These are phyloP conservation scores for Aeschynomene evenia DNA, from an alignment of 306 rosid species.

Conservation along the genomic window DNA sequence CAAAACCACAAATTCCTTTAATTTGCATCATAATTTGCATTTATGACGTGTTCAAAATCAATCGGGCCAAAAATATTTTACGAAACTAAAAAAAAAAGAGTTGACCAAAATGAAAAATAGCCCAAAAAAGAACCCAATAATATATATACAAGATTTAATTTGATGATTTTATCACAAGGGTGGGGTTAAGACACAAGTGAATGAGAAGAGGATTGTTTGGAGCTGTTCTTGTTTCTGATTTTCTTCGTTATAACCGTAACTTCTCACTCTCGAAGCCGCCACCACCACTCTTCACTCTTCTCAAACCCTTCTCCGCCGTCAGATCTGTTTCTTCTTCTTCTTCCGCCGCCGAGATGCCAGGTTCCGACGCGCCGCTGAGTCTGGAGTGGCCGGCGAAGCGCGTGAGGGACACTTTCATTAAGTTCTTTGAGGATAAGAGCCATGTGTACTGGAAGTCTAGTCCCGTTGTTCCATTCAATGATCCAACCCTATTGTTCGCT, in stretches of 20 bases:
- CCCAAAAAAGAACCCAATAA: not conserved
- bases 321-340: slow-evolving; percentile 14
- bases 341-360: slow-evolving; percentile 36
- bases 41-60: not conserved
- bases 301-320: not conserved
- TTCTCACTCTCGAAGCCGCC: slow-evolving; percentile 22
- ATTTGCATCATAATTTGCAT: not conserved
- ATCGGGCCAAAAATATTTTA: not conserved
- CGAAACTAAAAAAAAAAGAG: not conserved
- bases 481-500: slow-evolving; percentile 86
- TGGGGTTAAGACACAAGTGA: slow-evolving; percentile 28
- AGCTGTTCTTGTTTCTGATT: not conserved
- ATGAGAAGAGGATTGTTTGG: slow-evolving; percentile 28
- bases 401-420: slow-evolving; percentile 41
- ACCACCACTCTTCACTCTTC: not conserved
- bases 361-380: not conserved
- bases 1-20: too few species aligned
- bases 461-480: slow-evolving; percentile 89
- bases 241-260: not conserved
- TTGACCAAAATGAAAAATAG: not conserved
- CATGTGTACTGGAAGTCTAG: slow-evolving; percentile 70
- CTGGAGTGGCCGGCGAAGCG: slow-evolving; percentile 45
- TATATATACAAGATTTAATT: too few species aligned
- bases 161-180: too few species aligned
- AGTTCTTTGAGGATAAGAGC: slow-evolving; percentile 55